Conservation (phyloP, 1,284 basidiomycete genomes). For the Singerocomus inundabilis region DNA sequence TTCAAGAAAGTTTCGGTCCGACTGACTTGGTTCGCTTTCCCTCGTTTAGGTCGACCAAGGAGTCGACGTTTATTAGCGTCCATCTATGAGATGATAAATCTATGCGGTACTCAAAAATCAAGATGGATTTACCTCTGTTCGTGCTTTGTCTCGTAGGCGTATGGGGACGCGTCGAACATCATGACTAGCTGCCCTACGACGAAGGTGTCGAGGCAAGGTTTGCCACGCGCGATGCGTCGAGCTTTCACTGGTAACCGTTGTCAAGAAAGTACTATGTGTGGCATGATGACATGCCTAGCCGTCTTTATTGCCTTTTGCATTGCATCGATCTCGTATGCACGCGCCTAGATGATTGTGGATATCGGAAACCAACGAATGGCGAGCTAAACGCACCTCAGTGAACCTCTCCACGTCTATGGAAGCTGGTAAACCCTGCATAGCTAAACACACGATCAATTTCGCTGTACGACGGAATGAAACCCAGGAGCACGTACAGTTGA, state of each 20-base stretch:
- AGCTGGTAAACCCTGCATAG: slow-evolving; percentile 61
- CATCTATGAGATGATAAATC: slow-evolving; percentile 54
- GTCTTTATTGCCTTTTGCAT: slow-evolving; percentile 84
- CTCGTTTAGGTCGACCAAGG: slow-evolving; percentile 52
- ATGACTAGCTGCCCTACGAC: slow-evolving; percentile 89
- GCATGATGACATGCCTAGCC: slow-evolving; percentile 52
- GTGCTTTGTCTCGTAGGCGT: slow-evolving; percentile 75
- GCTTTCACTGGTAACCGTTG: slow-evolving; percentile 41
- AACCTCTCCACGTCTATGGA: slow-evolving; percentile 86
- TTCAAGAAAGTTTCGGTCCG: slow-evolving; percentile 57
- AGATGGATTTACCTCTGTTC: slow-evolving; percentile 61
- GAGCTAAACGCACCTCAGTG: slow-evolving; percentile 57
- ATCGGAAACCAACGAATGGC: background rate
- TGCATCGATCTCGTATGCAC: slow-evolving; percentile 83
- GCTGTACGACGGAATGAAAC: background rate
- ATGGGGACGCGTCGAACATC: slow-evolving; percentile 87
- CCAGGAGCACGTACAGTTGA: slow-evolving; percentile 38
- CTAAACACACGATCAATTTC: slow-evolving; percentile 33
- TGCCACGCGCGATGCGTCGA: slow-evolving; percentile 87
- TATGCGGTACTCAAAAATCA: background rate
- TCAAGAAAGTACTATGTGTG: background rate
- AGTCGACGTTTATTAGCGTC: slow-evolving; percentile 66
- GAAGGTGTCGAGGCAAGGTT: slow-evolving; percentile 82
- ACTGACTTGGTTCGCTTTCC: slow-evolving; percentile 50
- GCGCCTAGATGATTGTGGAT: slow-evolving; percentile 48